Evolutionary conservation across 257 asterid species (phyloP).

Genomic region (Fraxinus americana): DNA sequence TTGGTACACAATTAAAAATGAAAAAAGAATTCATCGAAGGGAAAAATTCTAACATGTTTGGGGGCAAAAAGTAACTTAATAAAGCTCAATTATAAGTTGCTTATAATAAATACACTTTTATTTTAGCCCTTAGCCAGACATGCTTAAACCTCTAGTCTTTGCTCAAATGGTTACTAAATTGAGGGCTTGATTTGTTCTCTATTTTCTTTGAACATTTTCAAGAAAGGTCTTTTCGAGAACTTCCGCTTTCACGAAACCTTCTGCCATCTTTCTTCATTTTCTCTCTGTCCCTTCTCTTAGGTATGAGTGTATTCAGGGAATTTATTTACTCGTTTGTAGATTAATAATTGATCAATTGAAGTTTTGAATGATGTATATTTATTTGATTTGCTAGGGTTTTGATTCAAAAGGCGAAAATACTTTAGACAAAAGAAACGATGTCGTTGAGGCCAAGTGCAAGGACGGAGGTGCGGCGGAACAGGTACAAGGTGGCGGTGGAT

Average conservation of each 20-base stretch:
- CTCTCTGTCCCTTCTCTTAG: neutral
- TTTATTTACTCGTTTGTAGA: neutral
- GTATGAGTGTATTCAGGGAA: neutral
- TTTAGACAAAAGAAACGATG: slow-evolving; percentile 45
- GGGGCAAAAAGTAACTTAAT: too few relatives aligned
- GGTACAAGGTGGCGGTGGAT: slow-evolving; percentile 94
- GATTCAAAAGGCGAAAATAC: neutral
- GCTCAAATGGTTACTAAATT: too few relatives aligned
- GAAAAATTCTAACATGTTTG: too few relatives aligned
- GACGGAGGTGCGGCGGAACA: slow-evolving; percentile 85
- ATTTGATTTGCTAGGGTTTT: neutral
- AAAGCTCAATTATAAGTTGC: too few relatives aligned
- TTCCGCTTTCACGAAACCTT: slow-evolving; percentile 1
- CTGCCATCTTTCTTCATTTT: slow-evolving; percentile 10
- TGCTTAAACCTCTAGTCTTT: too few relatives aligned
- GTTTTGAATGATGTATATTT: neutral
- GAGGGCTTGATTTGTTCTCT: neutral
- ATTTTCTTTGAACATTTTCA: neutral
- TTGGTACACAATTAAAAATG: too few relatives aligned
- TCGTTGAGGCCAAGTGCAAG: slow-evolving; percentile 85
- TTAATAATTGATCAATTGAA: neutral
- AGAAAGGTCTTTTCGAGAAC: neutral
- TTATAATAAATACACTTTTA: too few relatives aligned
- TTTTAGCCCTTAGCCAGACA: neutral
- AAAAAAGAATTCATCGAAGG: too few relatives aligned